phyloP scores from a whole-genome alignment of 2,329 filamentous ascomycete species.

The Aspergillus niger region DNA sequence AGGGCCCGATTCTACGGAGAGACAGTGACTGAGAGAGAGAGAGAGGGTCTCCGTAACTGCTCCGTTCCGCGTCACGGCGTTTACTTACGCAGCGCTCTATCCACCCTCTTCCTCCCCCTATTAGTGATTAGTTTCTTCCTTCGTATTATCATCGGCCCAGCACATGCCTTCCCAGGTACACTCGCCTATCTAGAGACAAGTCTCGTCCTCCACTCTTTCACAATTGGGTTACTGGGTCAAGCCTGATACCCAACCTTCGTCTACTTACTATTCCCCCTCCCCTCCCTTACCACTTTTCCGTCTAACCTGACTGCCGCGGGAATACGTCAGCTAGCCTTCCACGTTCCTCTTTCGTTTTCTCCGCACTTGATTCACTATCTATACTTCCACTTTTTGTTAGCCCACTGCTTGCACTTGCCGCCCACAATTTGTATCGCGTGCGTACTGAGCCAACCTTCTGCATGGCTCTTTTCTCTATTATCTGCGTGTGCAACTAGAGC shows the following conservation, averaged over 20 bases:
- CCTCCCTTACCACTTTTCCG: not conserved
- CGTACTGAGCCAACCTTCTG: constrained; percentile 25
- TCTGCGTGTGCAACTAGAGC: constrained; percentile 26
- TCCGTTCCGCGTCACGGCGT: constrained; percentile 14
- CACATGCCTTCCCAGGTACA: constrained; percentile 17
- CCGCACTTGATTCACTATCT: constrained; percentile 9
- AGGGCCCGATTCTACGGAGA: constrained; percentile 4
- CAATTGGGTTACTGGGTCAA: constrained; percentile 16
- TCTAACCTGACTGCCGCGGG: not conserved
- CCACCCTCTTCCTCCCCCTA: not conserved
- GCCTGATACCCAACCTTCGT: constrained; percentile 15
- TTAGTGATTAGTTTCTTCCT: constrained; percentile 2
- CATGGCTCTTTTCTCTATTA: constrained; percentile 29
- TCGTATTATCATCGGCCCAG: constrained; percentile 7
- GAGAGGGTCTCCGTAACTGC: not conserved
- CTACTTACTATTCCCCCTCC: constrained; percentile 1
- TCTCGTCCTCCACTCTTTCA: constrained; percentile 4
- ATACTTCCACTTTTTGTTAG: constrained; percentile 12
- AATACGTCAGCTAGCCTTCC: constrained; percentile 2
- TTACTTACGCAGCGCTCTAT: constrained; percentile 6
- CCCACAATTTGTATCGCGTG: constrained; percentile 33
- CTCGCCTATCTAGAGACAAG: constrained; percentile 5
- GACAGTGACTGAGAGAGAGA: too few species aligned
- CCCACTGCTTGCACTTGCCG: constrained; percentile 5
- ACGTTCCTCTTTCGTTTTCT: constrained; percentile 9